These are phyloP conservation scores for Diacronema lutheri DNA, from an alignment of 78 protist genomes.

Conservation along the genomic window DNA sequence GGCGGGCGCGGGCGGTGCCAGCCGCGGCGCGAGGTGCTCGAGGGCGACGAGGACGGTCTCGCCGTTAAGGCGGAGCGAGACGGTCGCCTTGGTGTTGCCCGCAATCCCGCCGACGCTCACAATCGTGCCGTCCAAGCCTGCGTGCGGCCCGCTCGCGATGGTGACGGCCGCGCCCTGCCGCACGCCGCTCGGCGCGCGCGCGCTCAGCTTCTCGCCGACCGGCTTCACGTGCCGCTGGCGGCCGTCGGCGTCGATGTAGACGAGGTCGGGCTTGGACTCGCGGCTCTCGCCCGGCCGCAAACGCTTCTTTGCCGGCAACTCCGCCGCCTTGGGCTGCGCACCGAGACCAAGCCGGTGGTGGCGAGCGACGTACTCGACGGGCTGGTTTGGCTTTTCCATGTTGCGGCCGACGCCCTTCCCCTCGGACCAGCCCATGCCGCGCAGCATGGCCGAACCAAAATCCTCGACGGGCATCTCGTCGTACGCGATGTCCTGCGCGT, in stretches of 20 bases:
- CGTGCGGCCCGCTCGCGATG: conserved; percentile 10
- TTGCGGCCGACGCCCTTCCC: conserved; percentile 27
- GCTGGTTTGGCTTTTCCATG: background rate
- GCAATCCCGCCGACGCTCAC: background rate
- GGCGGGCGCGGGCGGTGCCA: no score
- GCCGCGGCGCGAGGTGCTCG: background rate
- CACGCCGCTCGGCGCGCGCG: background rate
- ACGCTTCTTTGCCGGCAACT: background rate
- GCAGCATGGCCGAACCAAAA: conserved; percentile 54
- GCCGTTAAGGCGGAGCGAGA: background rate
- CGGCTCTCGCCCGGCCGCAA: conserved; percentile 39
- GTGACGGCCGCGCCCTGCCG: background rate
- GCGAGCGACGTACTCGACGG: conserved; percentile 27
- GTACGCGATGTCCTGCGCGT: background rate
- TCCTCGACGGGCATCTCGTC: conserved; percentile 40
- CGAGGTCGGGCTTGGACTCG: background rate
- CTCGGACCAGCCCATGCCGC: conserved; percentile 52
- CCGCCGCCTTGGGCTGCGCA: conserved; percentile 13
- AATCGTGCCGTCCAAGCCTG: background rate
- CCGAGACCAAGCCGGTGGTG: conserved; percentile 23
- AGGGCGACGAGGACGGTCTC: background rate
- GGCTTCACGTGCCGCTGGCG: conserved; percentile 7
- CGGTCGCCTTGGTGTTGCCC: background rate
- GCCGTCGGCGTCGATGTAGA: conserved; percentile 19
- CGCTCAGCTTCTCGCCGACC: conserved; percentile 24